Conservation (phyloP, 1,284 basidiomycete genomes). For the Clitocybe nebularis region DNA sequence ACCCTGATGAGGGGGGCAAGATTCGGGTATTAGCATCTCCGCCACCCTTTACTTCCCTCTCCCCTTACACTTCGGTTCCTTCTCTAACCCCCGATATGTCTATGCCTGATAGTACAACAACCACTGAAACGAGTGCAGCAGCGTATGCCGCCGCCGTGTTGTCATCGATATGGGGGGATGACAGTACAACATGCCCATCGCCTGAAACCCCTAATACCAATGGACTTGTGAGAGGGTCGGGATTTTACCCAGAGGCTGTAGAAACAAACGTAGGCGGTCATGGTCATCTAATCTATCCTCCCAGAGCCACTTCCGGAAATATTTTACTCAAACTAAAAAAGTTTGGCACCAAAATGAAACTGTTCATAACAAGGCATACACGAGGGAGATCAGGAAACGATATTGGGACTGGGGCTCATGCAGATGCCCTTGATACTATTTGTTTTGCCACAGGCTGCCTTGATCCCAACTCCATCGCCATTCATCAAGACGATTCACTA, state of each 20-base stretch:
- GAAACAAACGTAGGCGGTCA: too few relatives aligned
- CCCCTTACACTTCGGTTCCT: slow-evolving; percentile 15
- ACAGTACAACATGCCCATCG: slow-evolving; percentile 7
- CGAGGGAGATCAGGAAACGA: background rate
- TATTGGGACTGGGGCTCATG: too few relatives aligned
- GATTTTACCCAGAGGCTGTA: too few relatives aligned
- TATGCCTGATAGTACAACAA: slow-evolving; percentile 9
- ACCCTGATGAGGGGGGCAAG: background rate
- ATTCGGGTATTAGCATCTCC: slow-evolving; percentile 8
- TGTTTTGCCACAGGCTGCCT: background rate
- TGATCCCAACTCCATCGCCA: background rate
- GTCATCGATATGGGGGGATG: slow-evolving; percentile 28
- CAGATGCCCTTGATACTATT: background rate
- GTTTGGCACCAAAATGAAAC: slow-evolving; percentile 12
- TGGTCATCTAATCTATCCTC: background rate
- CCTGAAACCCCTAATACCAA: too few relatives aligned
- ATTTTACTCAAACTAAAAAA: slow-evolving; percentile 10
- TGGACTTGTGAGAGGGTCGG: too few relatives aligned
- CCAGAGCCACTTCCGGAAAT: background rate
- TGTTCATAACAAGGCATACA: slow-evolving; percentile 2
- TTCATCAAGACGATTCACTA: background rate
- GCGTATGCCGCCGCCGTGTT: slow-evolving; percentile 30
- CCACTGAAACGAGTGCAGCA: slow-evolving; percentile 22
- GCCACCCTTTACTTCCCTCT: slow-evolving; percentile 14
- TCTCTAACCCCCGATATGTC: slow-evolving; percentile 14